phyloP scores from a whole-genome alignment of 1,139 yeast genomes.

The Sugiyamaella sp. region DNA sequence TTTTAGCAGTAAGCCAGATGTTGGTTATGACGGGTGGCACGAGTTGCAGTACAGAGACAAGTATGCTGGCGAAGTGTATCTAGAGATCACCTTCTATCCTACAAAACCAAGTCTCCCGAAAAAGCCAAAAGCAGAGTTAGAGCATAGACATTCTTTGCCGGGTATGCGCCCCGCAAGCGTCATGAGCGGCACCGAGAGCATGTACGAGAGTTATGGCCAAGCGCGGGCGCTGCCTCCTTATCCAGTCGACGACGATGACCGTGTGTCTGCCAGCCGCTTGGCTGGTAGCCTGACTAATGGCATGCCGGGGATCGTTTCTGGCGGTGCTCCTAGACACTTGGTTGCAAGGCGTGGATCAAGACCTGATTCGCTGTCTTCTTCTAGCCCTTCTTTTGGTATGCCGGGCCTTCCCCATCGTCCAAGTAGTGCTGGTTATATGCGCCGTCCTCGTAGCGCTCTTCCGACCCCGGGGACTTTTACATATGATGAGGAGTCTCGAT shows the following conservation, averaged over 20 bases:
- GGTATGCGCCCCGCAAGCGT: constrained; percentile 4
- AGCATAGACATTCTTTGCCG: neutral
- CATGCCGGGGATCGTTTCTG: no score
- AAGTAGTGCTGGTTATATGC: neutral
- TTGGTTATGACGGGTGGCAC: constrained; percentile 89
- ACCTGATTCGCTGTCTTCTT: neutral
- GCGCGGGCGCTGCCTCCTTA: constrained; percentile 18
- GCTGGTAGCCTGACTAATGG: neutral
- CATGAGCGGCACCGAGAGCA: neutral
- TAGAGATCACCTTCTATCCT: constrained; percentile 93
- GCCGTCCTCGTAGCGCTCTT: neutral
- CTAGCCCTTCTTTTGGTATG: neutral
- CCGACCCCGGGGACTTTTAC: constrained; percentile 9
- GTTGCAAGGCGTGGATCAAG: neutral
- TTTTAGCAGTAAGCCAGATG: constrained; percentile 58
- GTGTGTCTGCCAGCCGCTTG: neutral
- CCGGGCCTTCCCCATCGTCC: constrained; percentile 17
- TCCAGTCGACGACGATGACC: constrained; percentile 9
- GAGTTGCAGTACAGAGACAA: constrained; percentile 66
- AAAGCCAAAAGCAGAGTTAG: constrained; percentile 16
- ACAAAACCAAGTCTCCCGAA: constrained; percentile 34
- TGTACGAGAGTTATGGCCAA: neutral
- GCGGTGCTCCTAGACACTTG: neutral
- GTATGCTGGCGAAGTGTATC: constrained; percentile 84
- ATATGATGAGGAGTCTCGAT: neutral